phyloP scores from a whole-genome alignment of 805 yeast species.

The Starmera quercuum region DNA sequence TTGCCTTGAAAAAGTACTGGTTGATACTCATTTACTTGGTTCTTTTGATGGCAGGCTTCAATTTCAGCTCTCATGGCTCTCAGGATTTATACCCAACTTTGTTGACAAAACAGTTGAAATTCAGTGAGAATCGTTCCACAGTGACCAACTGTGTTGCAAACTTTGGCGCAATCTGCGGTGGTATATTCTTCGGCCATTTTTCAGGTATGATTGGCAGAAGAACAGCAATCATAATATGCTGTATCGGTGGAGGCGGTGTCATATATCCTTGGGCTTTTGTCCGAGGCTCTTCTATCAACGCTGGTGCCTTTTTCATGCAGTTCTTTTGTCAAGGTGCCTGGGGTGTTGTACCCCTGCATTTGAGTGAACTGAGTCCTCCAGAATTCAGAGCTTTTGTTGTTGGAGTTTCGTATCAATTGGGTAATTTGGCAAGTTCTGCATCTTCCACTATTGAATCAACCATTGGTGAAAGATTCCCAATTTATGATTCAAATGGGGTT shows the following conservation, averaged over 20 bases:
- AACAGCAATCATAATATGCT: constrained; percentile 41
- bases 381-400: constrained; percentile 55
- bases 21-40: constrained; percentile 48
- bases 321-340: constrained; percentile 63
- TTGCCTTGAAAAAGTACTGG: constrained; percentile 45
- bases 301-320: constrained; percentile 55
- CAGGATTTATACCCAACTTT: constrained; percentile 57
- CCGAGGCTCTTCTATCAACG: constrained; percentile 39
- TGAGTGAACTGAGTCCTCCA: constrained; percentile 55
- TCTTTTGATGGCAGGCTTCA: constrained; percentile 55
- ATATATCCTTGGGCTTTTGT: constrained; percentile 59
- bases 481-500: constrained; percentile 22
- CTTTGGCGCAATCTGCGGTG: constrained; percentile 52
- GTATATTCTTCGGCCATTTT: constrained; percentile 45
- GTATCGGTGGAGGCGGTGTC: constrained; percentile 50
- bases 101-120: constrained; percentile 37
- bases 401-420: constrained; percentile 61
- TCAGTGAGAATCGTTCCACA: constrained; percentile 36
- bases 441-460: constrained; percentile 63
- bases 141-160: constrained; percentile 53
- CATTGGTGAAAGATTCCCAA: constrained; percentile 49
- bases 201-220: constrained; percentile 52
- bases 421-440: constrained; percentile 61
- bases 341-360: constrained; percentile 60
- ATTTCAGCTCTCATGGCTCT: constrained; percentile 55